Conservation (phyloP, 2,329 filamentous ascomycete genomes). For the Beauveria sp. region DNA sequence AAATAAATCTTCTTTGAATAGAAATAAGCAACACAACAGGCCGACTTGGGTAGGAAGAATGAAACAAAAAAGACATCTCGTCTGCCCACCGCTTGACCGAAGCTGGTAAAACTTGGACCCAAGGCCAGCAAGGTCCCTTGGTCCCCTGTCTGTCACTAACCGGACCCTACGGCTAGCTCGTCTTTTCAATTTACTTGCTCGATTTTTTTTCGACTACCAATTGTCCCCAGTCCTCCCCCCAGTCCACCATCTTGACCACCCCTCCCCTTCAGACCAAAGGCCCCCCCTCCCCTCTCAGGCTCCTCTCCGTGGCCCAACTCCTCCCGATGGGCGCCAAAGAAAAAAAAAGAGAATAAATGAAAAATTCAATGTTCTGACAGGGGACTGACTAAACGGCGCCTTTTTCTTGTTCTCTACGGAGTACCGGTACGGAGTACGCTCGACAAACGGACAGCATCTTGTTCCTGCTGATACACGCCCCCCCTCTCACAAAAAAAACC, state of each 20-base stretch:
- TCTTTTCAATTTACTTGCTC: too few relatives aligned
- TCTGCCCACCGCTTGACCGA: too few relatives aligned
- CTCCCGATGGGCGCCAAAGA: neutral
- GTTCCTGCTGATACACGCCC: neutral
- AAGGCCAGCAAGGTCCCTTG: too few relatives aligned
- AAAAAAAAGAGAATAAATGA: neutral
- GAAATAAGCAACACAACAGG: too few relatives aligned
- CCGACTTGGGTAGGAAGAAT: too few relatives aligned
- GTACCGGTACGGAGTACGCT: too few relatives aligned
- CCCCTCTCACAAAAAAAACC: neutral
- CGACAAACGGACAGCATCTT: neutral
- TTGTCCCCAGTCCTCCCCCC: neutral
- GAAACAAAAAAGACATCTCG: too few relatives aligned
- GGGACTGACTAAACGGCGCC: neutral
- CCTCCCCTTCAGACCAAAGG: neutral
- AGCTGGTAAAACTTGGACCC: too few relatives aligned
- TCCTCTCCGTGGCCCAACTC: slow-evolving; percentile 1
- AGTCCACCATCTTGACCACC: neutral
- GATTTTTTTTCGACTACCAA: neutral
- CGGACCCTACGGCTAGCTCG: too few relatives aligned
- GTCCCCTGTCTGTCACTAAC: too few relatives aligned
- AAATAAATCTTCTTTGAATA: too few relatives aligned
- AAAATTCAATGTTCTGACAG: neutral
- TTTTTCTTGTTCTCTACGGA: neutral
- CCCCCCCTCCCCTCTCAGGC: neutral